A percentile compares a stretch with the other conserved stretches of the same genome.
Conservation (phyloP, 2,329 filamentous ascomycete species). For the Lasiodiplodia sp. region DNA sequence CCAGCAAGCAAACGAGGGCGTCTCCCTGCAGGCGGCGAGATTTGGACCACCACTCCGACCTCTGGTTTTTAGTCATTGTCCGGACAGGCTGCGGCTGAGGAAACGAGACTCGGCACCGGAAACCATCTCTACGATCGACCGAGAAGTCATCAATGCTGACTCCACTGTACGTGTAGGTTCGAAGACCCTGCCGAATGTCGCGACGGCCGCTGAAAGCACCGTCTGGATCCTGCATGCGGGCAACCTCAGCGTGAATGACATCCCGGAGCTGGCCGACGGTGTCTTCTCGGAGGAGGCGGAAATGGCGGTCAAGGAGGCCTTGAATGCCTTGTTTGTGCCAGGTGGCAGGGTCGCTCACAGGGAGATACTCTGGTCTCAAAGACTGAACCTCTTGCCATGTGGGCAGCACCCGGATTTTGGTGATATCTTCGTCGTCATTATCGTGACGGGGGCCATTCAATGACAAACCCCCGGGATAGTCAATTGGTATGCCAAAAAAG, state of each 20-base stretch:
- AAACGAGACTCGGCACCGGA: constrained; percentile 38
- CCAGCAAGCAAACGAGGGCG: constrained; percentile 38
- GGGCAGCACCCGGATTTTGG: constrained; percentile 41
- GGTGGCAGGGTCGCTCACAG: constrained; percentile 31
- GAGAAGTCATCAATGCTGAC: constrained; percentile 35
- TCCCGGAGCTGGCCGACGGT: constrained; percentile 61
- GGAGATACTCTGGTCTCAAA: constrained; percentile 48
- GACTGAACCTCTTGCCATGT: constrained; percentile 44
- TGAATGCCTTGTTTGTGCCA: constrained; percentile 28
- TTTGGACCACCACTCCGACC: constrained; percentile 41
- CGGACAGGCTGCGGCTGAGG: constrained; percentile 34
- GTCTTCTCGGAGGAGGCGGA: constrained; percentile 63
- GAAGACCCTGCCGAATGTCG: constrained; percentile 33
- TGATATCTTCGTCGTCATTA: constrained; percentile 45
- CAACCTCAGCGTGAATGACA: constrained; percentile 34
- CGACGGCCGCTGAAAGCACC: constrained; percentile 32
- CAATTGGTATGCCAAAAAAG: constrained; percentile 7
- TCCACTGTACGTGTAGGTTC: constrained; percentile 35
- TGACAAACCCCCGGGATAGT: constrained; percentile 38
- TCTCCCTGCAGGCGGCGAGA: constrained; percentile 38
- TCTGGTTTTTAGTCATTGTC: constrained; percentile 30
- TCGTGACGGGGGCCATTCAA: constrained; percentile 35
- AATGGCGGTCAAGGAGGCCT: constrained; percentile 62
- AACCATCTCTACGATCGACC: constrained; percentile 34
- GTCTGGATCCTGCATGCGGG: constrained; percentile 22